Percentiles rank a stretch among this genome's conserved stretches.
Evolutionary conservation across 495 filamentous ascomycete species (phyloP).

Genomic region (Hypoxylon fuscum): DNA sequence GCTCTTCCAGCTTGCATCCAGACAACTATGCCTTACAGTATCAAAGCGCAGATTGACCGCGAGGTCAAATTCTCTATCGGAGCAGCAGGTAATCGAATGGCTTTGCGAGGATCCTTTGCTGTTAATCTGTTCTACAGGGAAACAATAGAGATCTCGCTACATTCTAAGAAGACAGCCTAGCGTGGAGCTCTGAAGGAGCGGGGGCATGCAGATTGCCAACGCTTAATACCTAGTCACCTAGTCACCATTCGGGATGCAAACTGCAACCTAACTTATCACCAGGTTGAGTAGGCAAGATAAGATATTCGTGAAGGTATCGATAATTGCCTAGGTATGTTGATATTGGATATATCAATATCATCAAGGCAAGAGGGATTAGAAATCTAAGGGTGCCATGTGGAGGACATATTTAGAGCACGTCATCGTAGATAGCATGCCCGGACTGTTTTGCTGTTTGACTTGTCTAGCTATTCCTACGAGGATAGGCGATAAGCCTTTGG

Average conservation of each 20-base stretch:
- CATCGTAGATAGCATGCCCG: conserved; percentile 40
- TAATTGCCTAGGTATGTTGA: neutral
- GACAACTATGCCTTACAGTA: neutral
- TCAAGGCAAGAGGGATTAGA: neutral
- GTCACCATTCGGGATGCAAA: neutral
- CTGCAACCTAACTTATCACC: conserved; percentile 3
- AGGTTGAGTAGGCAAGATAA: conserved; percentile 1
- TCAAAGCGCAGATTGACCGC: neutral
- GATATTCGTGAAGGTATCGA: conserved; percentile 1
- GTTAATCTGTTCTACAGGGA: conserved; percentile 5
- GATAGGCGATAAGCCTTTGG: conserved; percentile 27
- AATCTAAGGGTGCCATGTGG: neutral
- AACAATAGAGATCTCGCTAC: neutral
- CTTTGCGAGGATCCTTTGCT: neutral
- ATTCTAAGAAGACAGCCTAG: conserved; percentile 9
- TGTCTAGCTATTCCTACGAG: conserved; percentile 19
- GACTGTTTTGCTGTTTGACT: conserved; percentile 31
- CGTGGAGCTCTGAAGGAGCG: neutral
- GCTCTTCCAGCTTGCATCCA: conserved; percentile 2
- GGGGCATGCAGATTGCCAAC: neutral
- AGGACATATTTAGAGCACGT: conserved; percentile 28
- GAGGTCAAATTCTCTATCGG: neutral
- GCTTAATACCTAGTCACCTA: neutral
- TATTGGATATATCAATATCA: conserved; percentile 12
- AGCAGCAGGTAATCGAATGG: neutral